phyloP scores from a whole-genome alignment of 2,329 filamentous ascomycete genomes.

The Alternaria ventricosa region DNA sequence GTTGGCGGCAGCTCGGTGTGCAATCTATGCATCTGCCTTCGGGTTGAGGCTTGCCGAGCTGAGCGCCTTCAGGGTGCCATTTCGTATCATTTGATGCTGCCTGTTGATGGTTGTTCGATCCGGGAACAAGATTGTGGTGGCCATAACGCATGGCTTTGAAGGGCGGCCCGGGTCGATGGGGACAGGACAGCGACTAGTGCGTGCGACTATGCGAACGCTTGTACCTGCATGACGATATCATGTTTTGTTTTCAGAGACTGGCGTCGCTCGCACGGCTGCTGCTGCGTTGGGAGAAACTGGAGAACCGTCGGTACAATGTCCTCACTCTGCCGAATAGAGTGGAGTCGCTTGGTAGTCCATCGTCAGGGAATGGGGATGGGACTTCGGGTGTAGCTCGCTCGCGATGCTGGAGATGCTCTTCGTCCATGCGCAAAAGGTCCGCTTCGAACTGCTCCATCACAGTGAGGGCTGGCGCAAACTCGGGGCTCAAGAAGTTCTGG shows the following conservation, averaged over 20 bases:
- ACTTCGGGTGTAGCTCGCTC: not conserved
- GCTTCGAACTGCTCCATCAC: conserved; percentile 11
- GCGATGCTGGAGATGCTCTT: conserved; percentile 11
- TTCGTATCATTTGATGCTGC: conserved; percentile 50
- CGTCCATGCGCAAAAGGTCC: conserved; percentile 12
- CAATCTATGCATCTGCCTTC: not conserved
- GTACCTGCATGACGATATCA: conserved; percentile 14
- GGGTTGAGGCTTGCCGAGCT: conserved; percentile 1
- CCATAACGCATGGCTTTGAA: conserved; percentile 58
- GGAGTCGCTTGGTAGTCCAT: not conserved
- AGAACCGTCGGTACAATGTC: conserved; percentile 10
- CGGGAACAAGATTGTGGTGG: conserved; percentile 57
- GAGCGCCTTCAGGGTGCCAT: not conserved
- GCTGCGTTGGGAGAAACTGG: conserved; percentile 5
- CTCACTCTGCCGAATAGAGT: conserved; percentile 4
- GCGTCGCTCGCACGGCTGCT: conserved; percentile 1
- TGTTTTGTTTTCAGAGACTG: conserved; percentile 6
- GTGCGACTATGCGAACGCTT: conserved; percentile 1
- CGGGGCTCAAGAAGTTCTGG: conserved; percentile 3
- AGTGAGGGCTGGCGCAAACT: conserved; percentile 7
- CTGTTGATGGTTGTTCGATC: conserved; percentile 54
- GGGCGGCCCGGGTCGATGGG: conserved; percentile 49
- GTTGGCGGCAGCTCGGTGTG: not conserved
- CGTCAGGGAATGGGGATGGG: conserved; percentile 1
- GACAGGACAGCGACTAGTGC: conserved; percentile 8